Percentiles rank a stretch among this genome's conserved stretches.
These are phyloP conservation scores for Pichia scutulata DNA, from an alignment of 805 yeast genomes.

Conservation along the genomic window DNA sequence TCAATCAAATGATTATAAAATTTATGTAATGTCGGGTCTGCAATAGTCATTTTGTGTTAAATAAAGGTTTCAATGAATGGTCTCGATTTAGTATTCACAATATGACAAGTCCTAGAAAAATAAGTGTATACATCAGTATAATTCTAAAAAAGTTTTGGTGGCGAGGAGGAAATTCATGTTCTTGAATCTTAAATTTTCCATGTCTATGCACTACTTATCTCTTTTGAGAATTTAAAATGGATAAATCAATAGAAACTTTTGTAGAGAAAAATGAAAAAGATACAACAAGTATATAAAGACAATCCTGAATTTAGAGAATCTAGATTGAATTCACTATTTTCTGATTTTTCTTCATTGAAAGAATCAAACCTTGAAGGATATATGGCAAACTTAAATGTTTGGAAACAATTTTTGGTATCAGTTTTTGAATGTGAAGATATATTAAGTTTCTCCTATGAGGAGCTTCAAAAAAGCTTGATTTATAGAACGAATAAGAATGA, in stretches of 20 bases:
- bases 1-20: slow-evolving; percentile 15
- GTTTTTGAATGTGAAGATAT: slow-evolving; percentile 23
- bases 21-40: slow-evolving; percentile 17
- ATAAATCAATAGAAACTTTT: neutral
- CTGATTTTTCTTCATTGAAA: slow-evolving; percentile 37
- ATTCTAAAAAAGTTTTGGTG: neutral
- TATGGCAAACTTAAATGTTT: slow-evolving; percentile 40
- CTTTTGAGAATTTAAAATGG: neutral
- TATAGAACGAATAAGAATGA: slow-evolving; percentile 2
- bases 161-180: neutral
- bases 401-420: slow-evolving; percentile 32
- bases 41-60: slow-evolving; percentile 2
- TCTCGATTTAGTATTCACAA: no score
- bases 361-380: slow-evolving; percentile 42
- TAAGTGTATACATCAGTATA: no score
- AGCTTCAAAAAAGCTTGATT: slow-evolving; percentile 11
- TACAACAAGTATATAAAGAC: slow-evolving; percentile 1
- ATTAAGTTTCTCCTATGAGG: slow-evolving; percentile 18
- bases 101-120: no score
- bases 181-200: no score
- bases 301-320: slow-evolving; percentile 14
- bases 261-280: neutral
- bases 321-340: slow-evolving; percentile 40
- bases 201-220: no score
- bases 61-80: neutral